Base-by-base conservation (phyloP, 202 grass and related monocot species). In the Bolboschoenoplectus hybrid region DNA sequence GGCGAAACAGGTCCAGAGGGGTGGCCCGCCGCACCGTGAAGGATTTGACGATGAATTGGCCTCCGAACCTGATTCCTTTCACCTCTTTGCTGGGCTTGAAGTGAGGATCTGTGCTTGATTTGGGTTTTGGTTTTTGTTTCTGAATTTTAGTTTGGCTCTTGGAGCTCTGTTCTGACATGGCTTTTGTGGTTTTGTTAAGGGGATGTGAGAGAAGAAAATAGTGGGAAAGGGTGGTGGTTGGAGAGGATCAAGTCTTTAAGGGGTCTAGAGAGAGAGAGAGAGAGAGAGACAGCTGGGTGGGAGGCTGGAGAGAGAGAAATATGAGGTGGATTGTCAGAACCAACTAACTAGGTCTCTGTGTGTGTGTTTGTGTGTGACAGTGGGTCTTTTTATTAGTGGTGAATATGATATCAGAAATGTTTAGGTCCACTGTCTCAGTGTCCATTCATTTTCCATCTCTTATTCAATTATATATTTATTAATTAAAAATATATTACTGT, bases 11-110 rank as follows among this genome's bases (percentile, higher is more conserved):
- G 87, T 99, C 97, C 38, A 99, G 92, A 62, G 97, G 93, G 81
- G 86, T 89, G 56, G 97, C 93, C 16, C 91, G 92, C 2, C 97
- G 91, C 81, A 99, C 93, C 51, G 97, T 99, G 90, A 99, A 97
- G 60, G 97, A 99, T 85, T 91, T 96, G 26, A 99, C 93, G 41
- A 99, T 92, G 87, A 99, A 92, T 85, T 99, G 97, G 7, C 92
- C 92, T 11, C 97, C 93, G 80, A 99, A 99, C 5, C 97, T 89
- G 82, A 99, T 84, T 56, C 97, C 97, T 86, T 99, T 96, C 47
- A 94, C 90, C 80, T 99, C 97, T 35, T 71, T 77, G 90, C 92
- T 88, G 20, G 97, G 85, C 88, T 90, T 97, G 97, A 99, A 99
- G 80, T 90, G 92, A 51, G 88, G 80, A 68, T 91, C 86, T 40